Evolutionary conservation across 768 basidiomycete species (phyloP).

Genomic region (Phaeotremella fagi): DNA sequence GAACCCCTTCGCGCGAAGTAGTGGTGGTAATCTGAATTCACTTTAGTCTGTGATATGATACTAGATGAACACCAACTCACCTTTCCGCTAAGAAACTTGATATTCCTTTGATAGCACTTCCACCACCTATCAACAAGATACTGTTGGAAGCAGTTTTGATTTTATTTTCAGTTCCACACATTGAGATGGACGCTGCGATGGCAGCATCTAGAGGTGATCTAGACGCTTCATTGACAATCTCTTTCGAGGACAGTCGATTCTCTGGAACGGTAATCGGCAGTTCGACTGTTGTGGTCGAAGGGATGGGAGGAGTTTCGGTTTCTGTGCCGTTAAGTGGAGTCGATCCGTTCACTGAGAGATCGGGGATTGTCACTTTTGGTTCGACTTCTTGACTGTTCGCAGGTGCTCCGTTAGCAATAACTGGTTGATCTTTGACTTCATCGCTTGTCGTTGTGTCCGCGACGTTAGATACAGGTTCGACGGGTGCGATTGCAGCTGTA

Average conservation of each 20-base stretch:
- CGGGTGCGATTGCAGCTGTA: background rate
- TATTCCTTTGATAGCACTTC: conserved; percentile 34
- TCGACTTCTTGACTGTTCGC: too few species aligned
- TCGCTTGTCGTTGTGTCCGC: background rate
- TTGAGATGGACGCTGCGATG: conserved; percentile 30
- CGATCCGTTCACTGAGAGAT: background rate
- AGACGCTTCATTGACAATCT: conserved; percentile 31
- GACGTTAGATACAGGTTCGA: background rate
- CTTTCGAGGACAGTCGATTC: background rate
- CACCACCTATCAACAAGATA: conserved; percentile 39
- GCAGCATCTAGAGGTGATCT: conserved; percentile 36
- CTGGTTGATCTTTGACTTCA: background rate
- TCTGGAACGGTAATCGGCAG: background rate
- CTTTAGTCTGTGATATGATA: background rate
- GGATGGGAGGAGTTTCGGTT: background rate
- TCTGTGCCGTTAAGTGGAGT: background rate
- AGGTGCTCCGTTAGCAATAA: too few species aligned
- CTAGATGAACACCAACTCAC: conserved; percentile 17
- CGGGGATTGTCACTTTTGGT: background rate
- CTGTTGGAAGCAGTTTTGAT: conserved; percentile 23
- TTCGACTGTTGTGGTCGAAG: background rate
- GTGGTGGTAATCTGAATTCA: conserved; percentile 24
- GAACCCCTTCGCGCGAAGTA: conserved; percentile 33
- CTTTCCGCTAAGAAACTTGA: conserved; percentile 31
- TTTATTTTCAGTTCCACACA: conserved; percentile 36